Base-by-base conservation (phyloP, 371 early-diverging fungal genomes). In the Mortierella sp. region DNA sequence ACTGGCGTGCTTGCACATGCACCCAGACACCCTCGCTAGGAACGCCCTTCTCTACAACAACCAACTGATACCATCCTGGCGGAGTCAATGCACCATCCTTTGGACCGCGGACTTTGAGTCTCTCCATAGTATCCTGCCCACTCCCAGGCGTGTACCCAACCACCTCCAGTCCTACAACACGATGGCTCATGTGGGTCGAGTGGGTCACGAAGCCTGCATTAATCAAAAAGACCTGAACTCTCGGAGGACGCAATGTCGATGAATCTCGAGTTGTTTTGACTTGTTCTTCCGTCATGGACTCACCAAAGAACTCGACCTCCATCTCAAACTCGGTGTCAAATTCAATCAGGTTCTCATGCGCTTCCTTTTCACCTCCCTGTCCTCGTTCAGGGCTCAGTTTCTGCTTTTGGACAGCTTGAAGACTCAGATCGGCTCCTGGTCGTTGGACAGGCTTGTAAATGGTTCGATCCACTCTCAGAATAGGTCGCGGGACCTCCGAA, bases 201-300 rank as follows among this genome's bases (percentile, higher is more conserved):
- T 87, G 87, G 11, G 87, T 87, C 25, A 74, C 74, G 53, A 86
- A 82, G 14, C 84, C 85, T 25, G 60, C 64, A 53, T 82, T 83
- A 16, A 83, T 45, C 60, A 85, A 23, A 25, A 62, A 67, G 18
- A 76, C 82, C 43, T 72, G 79, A 21, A 84, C 56, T 12, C 64
- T 70, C 1, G 74, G 61, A 7, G 65, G 70, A n/a, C 18, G 47
- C 57, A 3, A 37, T 37, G 37, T 5, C 37, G 5, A 3, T 37
- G 37, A 37, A 37, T 9, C 37, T 5, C 37, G 37, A 37, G 52
- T 57, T 2, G 80, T 73, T 12, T 73, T 14, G 1, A 64, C 58
- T 37, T 73, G 73, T 4, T 14, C 21, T 23, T 70, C 70, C 1
- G 68, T 64, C 65, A 64, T 57, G 25, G 21, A 15, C 0, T 43